Percentiles rank a stretch among this genome's conserved stretches.
Conservation (phyloP, 2,329 filamentous ascomycete genomes). For the Juglanconis oblonga region DNA sequence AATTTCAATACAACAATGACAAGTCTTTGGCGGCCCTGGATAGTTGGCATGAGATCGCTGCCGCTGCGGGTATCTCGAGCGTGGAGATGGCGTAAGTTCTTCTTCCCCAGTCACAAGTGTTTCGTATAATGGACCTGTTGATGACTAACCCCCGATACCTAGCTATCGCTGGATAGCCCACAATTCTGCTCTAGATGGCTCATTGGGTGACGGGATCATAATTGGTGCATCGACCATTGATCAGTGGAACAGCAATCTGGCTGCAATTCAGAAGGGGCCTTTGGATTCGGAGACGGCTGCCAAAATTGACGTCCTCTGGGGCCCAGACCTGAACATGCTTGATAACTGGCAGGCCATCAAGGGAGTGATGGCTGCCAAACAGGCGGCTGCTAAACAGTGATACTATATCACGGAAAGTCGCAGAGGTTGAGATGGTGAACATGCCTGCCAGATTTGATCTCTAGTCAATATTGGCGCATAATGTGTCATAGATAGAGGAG, state of each 20-base stretch:
- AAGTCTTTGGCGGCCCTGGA: constrained; percentile 54
- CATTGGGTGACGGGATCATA: constrained; percentile 35
- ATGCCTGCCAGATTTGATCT: too few relatives aligned
- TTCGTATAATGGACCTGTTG: too few relatives aligned
- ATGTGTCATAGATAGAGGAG: too few relatives aligned
- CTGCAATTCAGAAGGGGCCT: constrained; percentile 5
- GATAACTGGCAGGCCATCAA: background rate
- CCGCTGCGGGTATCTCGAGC: constrained; percentile 52
- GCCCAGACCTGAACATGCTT: background rate
- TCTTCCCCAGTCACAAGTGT: background rate
- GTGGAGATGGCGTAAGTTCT: constrained; percentile 47
- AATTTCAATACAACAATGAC: constrained; percentile 19
- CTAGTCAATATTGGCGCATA: too few relatives aligned
- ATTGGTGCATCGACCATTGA: constrained; percentile 35
- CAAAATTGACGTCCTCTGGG: constrained; percentile 9
- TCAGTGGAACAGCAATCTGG: constrained; percentile 33
- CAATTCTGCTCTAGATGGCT: constrained; percentile 44
- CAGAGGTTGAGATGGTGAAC: too few relatives aligned
- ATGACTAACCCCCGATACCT: too few relatives aligned
- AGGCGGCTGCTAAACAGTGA: background rate
- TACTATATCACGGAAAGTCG: too few relatives aligned
- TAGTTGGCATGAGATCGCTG: constrained; percentile 31
- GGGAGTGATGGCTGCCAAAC: background rate
- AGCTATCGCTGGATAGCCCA: constrained; percentile 57
- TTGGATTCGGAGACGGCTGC: constrained; percentile 2